Evolutionary conservation across 352 stramenopile genomes (phyloP), one percentile per base, ranked within the genome.

Genomic region (Phytophthora sojae): DNA sequence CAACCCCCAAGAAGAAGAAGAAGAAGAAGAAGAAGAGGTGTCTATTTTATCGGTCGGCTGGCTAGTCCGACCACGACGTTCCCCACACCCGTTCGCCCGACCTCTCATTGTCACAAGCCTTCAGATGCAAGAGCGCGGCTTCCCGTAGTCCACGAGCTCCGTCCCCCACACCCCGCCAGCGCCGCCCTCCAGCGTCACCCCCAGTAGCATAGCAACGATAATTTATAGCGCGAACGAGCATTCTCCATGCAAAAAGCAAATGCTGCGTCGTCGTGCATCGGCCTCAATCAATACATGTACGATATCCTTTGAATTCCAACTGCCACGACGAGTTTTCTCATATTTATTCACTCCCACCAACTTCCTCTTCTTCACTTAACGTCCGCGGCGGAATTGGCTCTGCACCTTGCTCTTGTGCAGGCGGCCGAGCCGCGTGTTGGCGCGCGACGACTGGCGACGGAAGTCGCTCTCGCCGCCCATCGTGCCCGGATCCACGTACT

Each of bases 401-500:
- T 80, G 77, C 12, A 91, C 63, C 51, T 75, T 62, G 66, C 73
- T 82, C 61, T 86, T 82, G 26, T 79, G 58, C 25, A 79, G 58
- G 0, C 79, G 82, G 42, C 81, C 76, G 12, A 87, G 61, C 19
- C 78, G 79, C 32, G 83, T 86, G 47, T 89, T 89, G 14, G 72
- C 53, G 8, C 87, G 83, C 17, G 81, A 80, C 0, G 85, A 93
- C 9, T 74, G 72, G 7, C 89, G 85, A 29, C 65, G 82, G 30
- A 96, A 94, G 32, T 94, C 71, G 42, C 61, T 83, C 42, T 96
- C 89, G 12, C 89, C 89, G 45, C 86, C 89, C 55, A 94, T 79
- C 0, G 89, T 96, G 49, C 86, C 85, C 3, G 85, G 86, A 19
- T 96, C 89, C 57, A 89, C 86, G 70, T 96, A 91, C 26, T 93